Percentiles rank a stretch among this genome's conserved stretches.
phyloP scores from a whole-genome alignment of 805 yeast species.

The Saitoella complicata region DNA sequence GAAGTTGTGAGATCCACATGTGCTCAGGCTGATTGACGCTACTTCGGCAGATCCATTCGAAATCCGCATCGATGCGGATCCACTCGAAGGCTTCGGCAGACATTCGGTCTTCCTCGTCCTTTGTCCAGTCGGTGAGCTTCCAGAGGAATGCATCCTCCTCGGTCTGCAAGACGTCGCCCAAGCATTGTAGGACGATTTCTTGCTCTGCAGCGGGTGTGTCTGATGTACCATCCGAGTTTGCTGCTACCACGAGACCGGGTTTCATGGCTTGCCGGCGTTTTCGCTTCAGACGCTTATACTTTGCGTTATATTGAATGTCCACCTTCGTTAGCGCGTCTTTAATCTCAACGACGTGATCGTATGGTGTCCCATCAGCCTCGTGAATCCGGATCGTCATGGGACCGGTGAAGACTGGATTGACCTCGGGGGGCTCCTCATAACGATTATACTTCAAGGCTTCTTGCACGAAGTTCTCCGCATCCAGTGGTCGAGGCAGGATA shows the following conservation, averaged over 20 bases:
- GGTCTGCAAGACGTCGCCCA: conserved; percentile 63
- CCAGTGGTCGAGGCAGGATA: conserved; percentile 24
- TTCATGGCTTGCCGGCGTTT: conserved; percentile 23
- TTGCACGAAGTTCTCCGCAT: conserved; percentile 23
- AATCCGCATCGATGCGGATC: conserved; percentile 95
- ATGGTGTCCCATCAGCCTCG: conserved; percentile 97
- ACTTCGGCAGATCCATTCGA: conserved; percentile 84
- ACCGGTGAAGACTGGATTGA: conserved; percentile 49
- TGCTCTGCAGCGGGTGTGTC: conserved; percentile 19
- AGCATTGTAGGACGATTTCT: conserved; percentile 32
- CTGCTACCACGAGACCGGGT: conserved; percentile 7
- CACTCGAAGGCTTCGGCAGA: conserved; percentile 87
- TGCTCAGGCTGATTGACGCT: conserved; percentile 80
- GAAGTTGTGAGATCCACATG: conserved; percentile 86
- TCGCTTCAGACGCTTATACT: conserved; percentile 66
- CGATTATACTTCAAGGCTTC: conserved; percentile 22
- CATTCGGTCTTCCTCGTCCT: conserved; percentile 51
- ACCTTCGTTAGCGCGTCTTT: conserved; percentile 72
- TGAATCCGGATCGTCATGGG: conserved; percentile 95
- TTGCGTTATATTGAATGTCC: conserved; percentile 90
- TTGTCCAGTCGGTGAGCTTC: conserved; percentile 55
- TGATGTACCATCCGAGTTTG: conserved; percentile 13
- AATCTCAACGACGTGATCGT: conserved; percentile 88
- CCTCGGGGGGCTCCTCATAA: conserved; percentile 1
- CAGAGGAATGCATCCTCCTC: conserved; percentile 50